These are phyloP conservation scores for Parastagonospora avenae DNA, from an alignment of 2,329 filamentous ascomycete species.

Conservation along the genomic window DNA sequence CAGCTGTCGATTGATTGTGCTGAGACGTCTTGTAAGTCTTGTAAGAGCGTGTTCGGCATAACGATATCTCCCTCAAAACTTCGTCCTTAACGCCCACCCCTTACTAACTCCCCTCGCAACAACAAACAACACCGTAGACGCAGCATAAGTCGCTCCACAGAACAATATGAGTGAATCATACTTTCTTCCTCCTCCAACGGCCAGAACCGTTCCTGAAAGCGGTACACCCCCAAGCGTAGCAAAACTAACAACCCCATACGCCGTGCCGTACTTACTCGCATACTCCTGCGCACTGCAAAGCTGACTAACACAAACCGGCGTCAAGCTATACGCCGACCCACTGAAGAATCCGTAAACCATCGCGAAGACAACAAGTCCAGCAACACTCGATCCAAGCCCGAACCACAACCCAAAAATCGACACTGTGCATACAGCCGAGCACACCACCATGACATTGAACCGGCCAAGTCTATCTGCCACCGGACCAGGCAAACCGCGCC, in stretches of 20 bases:
- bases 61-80: neutral
- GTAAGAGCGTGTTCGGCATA: too few species aligned
- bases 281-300: slow-evolving; percentile 48
- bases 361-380: slow-evolving; percentile 36
- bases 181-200: slow-evolving; percentile 37
- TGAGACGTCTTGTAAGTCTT: too few species aligned
- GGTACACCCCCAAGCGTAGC: slow-evolving; percentile 58
- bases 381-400: slow-evolving; percentile 7
- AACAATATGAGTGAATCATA: slow-evolving; percentile 13
- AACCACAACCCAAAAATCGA: slow-evolving; percentile 24
- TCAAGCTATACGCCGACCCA: slow-evolving; percentile 45
- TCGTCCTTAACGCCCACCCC: slow-evolving; percentile 1
- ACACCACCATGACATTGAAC: slow-evolving; percentile 35
- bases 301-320: slow-evolving; percentile 50
- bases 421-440: slow-evolving; percentile 19
- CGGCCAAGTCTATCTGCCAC: slow-evolving; percentile 36
- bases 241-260: slow-evolving; percentile 53
- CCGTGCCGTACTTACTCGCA: slow-evolving; percentile 56
- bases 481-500: slow-evolving; percentile 34
- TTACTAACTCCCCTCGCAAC: slow-evolving; percentile 2
- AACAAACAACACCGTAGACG: slow-evolving; percentile 1
- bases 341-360: slow-evolving; percentile 50
- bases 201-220: slow-evolving; percentile 56
- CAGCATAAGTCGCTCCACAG: slow-evolving; percentile 7
- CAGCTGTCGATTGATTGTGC: too few species aligned